phyloP scores from a whole-genome alignment of 257 asterid genomes.

The Salvia miltiorrhiza region DNA sequence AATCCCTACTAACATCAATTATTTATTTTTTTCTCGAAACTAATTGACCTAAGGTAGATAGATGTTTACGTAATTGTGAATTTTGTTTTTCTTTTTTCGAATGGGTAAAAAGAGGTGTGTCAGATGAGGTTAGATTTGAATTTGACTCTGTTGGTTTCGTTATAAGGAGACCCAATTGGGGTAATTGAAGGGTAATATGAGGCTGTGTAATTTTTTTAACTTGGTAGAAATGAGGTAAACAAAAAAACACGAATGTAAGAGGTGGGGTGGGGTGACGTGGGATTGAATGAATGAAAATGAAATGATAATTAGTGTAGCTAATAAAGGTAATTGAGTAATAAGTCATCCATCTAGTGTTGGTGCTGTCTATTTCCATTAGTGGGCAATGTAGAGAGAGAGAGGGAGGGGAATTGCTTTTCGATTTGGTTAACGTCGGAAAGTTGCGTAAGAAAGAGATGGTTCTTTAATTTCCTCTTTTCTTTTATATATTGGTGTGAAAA shows the following conservation, averaged over 20 bases:
- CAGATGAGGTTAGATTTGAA: neutral
- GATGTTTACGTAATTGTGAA: neutral
- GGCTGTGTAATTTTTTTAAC: neutral
- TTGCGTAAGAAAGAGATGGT: constrained; percentile 66
- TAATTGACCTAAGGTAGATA: neutral
- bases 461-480: constrained; percentile 23
- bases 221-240: constrained; percentile 32
- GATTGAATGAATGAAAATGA: constrained; percentile 55
- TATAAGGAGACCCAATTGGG: neutral
- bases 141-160: neutral
- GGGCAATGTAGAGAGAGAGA: constrained; percentile 30
- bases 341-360: constrained; percentile 47
- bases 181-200: neutral
- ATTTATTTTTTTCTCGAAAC: too few species aligned
- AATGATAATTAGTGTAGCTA: constrained; percentile 55
- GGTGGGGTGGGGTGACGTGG: constrained; percentile 31
- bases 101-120: neutral
- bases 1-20: neutral
- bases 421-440: constrained; percentile 92
- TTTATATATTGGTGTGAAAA: neutral
- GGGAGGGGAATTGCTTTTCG: constrained; percentile 55
- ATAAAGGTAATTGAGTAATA: constrained; percentile 57
- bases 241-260: neutral
- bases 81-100: neutral
- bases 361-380: constrained; percentile 67